Percentiles rank a stretch among this genome's conserved stretches.
phyloP scores from a whole-genome alignment of 1,284 basidiomycete genomes.

The Acaromyces ingoldii region DNA sequence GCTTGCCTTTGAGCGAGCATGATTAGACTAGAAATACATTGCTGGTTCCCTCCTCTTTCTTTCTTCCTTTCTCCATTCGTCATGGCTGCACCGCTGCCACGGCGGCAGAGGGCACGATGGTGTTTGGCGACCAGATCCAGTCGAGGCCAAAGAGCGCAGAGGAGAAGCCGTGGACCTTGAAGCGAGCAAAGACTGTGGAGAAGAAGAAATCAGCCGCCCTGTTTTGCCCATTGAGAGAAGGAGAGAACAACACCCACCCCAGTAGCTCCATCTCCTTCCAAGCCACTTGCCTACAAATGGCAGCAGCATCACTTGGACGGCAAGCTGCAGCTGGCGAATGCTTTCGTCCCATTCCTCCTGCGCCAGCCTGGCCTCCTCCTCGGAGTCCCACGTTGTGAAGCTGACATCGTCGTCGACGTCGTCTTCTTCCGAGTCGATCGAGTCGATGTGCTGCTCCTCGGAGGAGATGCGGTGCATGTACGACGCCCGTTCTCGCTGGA shows the following conservation, averaged over 20 bases:
- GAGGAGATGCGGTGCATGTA: neutral
- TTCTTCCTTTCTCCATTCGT: too few species aligned
- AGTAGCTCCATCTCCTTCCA: conserved; percentile 76
- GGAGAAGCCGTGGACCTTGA: neutral
- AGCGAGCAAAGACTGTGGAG: conserved; percentile 1
- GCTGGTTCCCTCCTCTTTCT: too few species aligned
- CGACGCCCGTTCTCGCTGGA: neutral
- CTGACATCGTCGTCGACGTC: conserved; percentile 4
- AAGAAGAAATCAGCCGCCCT: neutral
- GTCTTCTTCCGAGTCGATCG: conserved; percentile 7
- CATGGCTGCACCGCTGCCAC: neutral
- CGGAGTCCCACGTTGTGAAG: conserved; percentile 59
- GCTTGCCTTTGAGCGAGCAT: neutral
- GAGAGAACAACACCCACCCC: conserved; percentile 52
- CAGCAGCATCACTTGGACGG: conserved; percentile 71
- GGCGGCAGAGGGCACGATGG: neutral
- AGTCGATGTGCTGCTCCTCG: neutral
- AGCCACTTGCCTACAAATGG: conserved; percentile 83
- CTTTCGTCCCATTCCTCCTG: conserved; percentile 91
- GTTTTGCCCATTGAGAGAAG: neutral
- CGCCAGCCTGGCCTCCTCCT: conserved; percentile 65
- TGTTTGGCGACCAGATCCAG: neutral
- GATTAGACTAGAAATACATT: neutral
- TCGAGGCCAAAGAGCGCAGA: neutral
- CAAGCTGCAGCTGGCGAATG: conserved; percentile 71